phyloP scores from a whole-genome alignment of 192 early-diverging fungal genomes.

The Podila epicladia region DNA sequence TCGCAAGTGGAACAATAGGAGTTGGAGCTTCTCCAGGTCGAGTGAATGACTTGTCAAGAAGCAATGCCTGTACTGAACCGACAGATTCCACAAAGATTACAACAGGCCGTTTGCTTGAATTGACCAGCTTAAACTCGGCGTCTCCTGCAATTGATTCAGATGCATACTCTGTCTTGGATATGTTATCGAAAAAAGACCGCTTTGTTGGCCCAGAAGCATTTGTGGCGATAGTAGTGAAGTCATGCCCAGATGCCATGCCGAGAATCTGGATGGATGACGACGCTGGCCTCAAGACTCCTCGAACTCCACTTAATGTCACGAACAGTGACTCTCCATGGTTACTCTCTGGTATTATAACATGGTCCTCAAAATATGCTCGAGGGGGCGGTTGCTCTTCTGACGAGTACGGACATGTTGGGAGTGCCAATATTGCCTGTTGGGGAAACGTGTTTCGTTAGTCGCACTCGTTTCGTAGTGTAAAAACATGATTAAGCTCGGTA shows the following conservation, averaged over 20 bases:
- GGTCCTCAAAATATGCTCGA: conserved; percentile 28
- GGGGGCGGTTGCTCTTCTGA: conserved; percentile 22
- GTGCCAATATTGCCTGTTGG: conserved; percentile 29
- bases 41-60: conserved; percentile 22
- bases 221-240: conserved; percentile 32
- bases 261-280: conserved; percentile 36
- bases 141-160: not conserved
- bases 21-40: conserved; percentile 23
- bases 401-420: conserved; percentile 24
- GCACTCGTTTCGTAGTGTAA: no score
- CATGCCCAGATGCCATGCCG: conserved; percentile 31
- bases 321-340: conserved; percentile 41
- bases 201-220: conserved; percentile 45
- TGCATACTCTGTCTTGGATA: conserved; percentile 18
- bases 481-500: no score
- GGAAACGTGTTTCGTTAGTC: no score
- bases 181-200: conserved; percentile 44
- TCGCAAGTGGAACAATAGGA: conserved; percentile 20
- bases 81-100: conserved; percentile 47
- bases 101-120: conserved; percentile 45
- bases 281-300: conserved; percentile 30
- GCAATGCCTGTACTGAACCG: conserved; percentile 33
- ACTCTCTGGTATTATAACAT: conserved; percentile 48
- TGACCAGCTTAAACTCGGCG: conserved; percentile 28
- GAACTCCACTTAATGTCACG: conserved; percentile 45